Percentiles rank a stretch among this genome's conserved stretches.
Conservation (phyloP, 441 rosid genomes). For the Populus hybrid region DNA sequence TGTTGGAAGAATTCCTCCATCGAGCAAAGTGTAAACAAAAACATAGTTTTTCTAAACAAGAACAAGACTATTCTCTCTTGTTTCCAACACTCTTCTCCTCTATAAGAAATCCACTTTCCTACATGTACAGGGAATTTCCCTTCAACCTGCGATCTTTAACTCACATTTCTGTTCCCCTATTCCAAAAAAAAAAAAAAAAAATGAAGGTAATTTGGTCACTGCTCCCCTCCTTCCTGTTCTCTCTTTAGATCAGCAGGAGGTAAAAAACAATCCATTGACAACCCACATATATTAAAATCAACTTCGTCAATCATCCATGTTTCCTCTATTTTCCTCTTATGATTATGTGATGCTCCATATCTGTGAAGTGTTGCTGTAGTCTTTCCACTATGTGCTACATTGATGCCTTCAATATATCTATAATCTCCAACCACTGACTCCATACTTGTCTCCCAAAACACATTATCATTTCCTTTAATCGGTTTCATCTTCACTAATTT, state of each 20-base stretch:
- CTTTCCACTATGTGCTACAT: conserved; percentile 70
- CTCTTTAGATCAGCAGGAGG: conserved; percentile 83
- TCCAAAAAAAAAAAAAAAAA: not conserved
- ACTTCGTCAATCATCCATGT: conserved; percentile 87
- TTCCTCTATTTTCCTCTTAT: conserved; percentile 79
- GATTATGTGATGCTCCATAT: conserved; percentile 57
- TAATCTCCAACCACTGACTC: conserved; percentile 70
- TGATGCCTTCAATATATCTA: conserved; percentile 53
- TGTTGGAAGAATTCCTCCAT: no score
- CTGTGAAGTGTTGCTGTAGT: conserved; percentile 59
- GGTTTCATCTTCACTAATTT: conserved; percentile 76
- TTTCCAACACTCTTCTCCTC: not conserved
- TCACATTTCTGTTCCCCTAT: not conserved
- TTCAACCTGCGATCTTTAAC: not conserved
- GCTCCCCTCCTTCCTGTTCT: conserved; percentile 43
- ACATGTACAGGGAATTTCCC: conserved; percentile 3
- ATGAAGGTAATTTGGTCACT: not conserved
- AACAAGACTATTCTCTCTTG: no score
- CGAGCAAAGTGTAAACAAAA: no score
- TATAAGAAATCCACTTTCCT: conserved; percentile 8
- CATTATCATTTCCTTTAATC: conserved; percentile 38
- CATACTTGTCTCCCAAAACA: conserved; percentile 83
- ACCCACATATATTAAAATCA: conserved; percentile 77
- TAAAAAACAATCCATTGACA: conserved; percentile 71
- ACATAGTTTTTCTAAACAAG: no score